Percentiles rank a stretch among this genome's conserved stretches.
phyloP scores from a whole-genome alignment of 352 stramenopile species.

The Globisporangium megalacanthum region DNA sequence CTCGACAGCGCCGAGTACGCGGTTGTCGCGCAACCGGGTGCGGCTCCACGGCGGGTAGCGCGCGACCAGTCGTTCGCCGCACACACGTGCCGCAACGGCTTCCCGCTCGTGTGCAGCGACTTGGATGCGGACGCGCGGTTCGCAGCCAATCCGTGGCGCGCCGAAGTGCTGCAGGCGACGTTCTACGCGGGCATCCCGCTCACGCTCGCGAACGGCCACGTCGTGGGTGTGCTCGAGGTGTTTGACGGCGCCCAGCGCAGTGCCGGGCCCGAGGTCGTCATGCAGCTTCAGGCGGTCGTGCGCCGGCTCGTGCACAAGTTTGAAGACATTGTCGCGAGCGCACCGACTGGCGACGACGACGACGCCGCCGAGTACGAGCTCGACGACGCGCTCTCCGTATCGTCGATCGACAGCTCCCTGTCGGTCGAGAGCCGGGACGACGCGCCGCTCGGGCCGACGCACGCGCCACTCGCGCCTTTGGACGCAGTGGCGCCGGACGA shows the following conservation, averaged over 20 bases:
- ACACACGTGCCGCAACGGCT: constrained; percentile 47
- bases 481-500: not conserved
- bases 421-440: constrained; percentile 12
- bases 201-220: constrained; percentile 41
- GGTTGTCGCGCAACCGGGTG: constrained; percentile 41
- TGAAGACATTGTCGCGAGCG: constrained; percentile 35
- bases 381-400: constrained; percentile 12
- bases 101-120: constrained; percentile 54
- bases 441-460: not conserved
- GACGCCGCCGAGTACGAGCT: constrained; percentile 10
- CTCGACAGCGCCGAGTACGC: constrained; percentile 71
- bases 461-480: constrained; percentile 3
- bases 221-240: constrained; percentile 56
- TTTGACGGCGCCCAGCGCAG: constrained; percentile 34
- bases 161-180: constrained; percentile 27
- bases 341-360: constrained; percentile 2
- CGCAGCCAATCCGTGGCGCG: constrained; percentile 35
- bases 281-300: constrained; percentile 52
- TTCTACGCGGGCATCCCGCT: constrained; percentile 75
- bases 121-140: constrained; percentile 45
- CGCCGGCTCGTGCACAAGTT: constrained; percentile 46
- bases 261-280: constrained; percentile 42
- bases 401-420: constrained; percentile 18
- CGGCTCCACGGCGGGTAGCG: constrained; percentile 34
- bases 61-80: constrained; percentile 46